A percentile compares a stretch with the other conserved stretches of the same genome.
These are phyloP conservation scores for Curvularia eragrostidis DNA, from an alignment of 2,329 filamentous ascomycete species.

Conservation along the genomic window DNA sequence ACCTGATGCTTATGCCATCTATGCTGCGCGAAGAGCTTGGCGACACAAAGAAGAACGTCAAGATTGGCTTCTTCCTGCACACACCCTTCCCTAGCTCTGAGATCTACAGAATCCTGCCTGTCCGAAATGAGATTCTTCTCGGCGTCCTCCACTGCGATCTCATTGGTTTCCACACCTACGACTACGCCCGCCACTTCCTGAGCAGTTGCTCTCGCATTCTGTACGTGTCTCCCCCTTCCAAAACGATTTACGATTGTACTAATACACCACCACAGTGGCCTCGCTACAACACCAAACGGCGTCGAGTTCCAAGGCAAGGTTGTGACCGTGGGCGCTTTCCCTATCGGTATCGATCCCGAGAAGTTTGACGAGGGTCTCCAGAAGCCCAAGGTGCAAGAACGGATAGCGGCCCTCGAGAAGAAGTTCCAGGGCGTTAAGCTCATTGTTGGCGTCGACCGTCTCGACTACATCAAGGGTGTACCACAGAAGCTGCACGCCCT, in stretches of 20 bases:
- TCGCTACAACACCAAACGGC: slow-evolving; percentile 86
- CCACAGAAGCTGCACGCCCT: slow-evolving; percentile 96
- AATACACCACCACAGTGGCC: slow-evolving; percentile 55
- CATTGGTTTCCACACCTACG: slow-evolving; percentile 98
- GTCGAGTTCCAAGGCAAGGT: slow-evolving; percentile 90
- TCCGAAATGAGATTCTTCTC: slow-evolving; percentile 84
- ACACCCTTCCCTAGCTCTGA: slow-evolving; percentile 97
- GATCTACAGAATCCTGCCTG: slow-evolving; percentile 94
- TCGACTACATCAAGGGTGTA: slow-evolving; percentile 99
- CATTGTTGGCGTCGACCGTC: slow-evolving; percentile 93
- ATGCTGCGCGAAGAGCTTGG: slow-evolving; percentile 94
- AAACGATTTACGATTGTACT: slow-evolving; percentile 8
- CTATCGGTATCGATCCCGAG: slow-evolving; percentile 96
- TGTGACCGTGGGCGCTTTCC: slow-evolving; percentile 92
- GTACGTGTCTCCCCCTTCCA: slow-evolving; percentile 53
- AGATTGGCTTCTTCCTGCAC: slow-evolving; percentile 98
- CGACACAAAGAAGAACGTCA: slow-evolving; percentile 82
- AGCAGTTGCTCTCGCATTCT: slow-evolving; percentile 96
- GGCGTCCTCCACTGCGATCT: slow-evolving; percentile 93
- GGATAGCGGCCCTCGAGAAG: slow-evolving; percentile 81
- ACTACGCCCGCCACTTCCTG: slow-evolving; percentile 97
- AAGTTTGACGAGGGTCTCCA: slow-evolving; percentile 91
- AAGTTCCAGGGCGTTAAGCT: slow-evolving; percentile 97
- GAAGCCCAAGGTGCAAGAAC: slow-evolving; percentile 83
- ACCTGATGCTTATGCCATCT: slow-evolving; percentile 93